Evolutionary conservation across 192 early-diverging fungal species (phyloP), one percentile per base, ranked within the genome.

Genomic region (Thoreauomyces humboldtii): DNA sequence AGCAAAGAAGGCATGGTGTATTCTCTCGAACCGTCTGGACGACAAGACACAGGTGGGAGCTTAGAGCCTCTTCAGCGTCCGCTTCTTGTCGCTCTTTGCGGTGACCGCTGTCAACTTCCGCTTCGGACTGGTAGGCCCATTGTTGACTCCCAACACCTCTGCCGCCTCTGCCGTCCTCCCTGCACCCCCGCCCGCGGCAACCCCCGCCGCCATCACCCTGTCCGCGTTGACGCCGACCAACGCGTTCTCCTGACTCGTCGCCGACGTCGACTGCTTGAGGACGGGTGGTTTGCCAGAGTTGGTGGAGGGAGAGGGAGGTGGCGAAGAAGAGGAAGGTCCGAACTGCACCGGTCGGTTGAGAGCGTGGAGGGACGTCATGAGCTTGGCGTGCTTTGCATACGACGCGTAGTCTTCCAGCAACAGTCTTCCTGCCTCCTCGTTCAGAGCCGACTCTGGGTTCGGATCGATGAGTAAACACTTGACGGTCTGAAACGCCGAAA

Each of bases 391-490:
- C 35, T 83, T 84, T 0, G 89, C 89, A 67, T 92, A 98, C 37
- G 85, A 85, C 2, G 88, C 87, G 61, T 95, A 96, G 22, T 84
- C 81, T 65, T 96, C 95, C 28, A 96, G 76, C 31, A 96, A 81
- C 38, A 95, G 82, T 56, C 86, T 85, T 15, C 92, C 95, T 0
- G 95, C 95, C 65, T 97, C 93, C 70, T 95, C 93, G 63, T 98
- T 98, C 51, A 98, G 76, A 9, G 95, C 95, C 0, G 92, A 94
- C 63, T 98, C 95, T 33, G 94, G 86, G 71, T 98, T 98, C 2
- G 95, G 95, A 42, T 86, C 89, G 45, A 96, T 95, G 59, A 98
- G 74, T 47, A 98, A 71, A 71, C 94, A 97, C 70, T 96, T 96
- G 61, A 98, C 89, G 0, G 92, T 94, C 91, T 93, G 59, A 14